Evolutionary conservation across 805 yeast genomes (phyloP).

Genomic region (Wickerhamiella kurtzmanii): DNA sequence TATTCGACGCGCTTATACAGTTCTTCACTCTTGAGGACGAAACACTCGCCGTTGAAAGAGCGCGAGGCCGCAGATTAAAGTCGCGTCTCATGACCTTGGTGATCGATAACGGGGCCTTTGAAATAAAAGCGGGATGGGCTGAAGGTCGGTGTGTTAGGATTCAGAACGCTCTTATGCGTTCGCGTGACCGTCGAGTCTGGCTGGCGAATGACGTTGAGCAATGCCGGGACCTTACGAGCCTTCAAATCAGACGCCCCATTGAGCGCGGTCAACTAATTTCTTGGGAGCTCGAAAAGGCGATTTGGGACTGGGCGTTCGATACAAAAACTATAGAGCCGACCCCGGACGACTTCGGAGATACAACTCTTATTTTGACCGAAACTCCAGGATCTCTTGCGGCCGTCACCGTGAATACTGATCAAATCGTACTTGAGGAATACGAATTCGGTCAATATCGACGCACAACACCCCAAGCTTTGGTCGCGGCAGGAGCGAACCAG

Average conservation of each 20-base stretch:
- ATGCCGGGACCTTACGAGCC: conserved; percentile 61
- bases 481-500: conserved; percentile 3
- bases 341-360: conserved; percentile 32
- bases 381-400: conserved; percentile 71
- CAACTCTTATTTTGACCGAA: conserved; percentile 61
- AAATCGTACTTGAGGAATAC: conserved; percentile 86
- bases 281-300: conserved; percentile 79
- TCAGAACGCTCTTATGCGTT: conserved; percentile 57
- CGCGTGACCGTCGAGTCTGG: conserved; percentile 60
- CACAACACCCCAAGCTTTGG: conserved; percentile 30
- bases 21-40: too few relatives aligned
- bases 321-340: conserved; percentile 7
- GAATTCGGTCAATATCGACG: conserved; percentile 62
- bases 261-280: conserved; percentile 80
- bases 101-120: conserved; percentile 83
- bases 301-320: conserved; percentile 76
- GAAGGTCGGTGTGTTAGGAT: conserved; percentile 34
- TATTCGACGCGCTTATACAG: background rate
- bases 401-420: conserved; percentile 73
- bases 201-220: conserved; percentile 56
- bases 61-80: too few relatives aligned
- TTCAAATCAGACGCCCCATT: conserved; percentile 64
- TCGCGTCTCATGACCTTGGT: conserved; percentile 33
- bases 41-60: too few relatives aligned
- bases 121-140: conserved; percentile 52